Percentiles rank a stretch among this genome's conserved stretches.
Conservation (phyloP, 1,139 yeast species). For the Kodamaea arcana region DNA sequence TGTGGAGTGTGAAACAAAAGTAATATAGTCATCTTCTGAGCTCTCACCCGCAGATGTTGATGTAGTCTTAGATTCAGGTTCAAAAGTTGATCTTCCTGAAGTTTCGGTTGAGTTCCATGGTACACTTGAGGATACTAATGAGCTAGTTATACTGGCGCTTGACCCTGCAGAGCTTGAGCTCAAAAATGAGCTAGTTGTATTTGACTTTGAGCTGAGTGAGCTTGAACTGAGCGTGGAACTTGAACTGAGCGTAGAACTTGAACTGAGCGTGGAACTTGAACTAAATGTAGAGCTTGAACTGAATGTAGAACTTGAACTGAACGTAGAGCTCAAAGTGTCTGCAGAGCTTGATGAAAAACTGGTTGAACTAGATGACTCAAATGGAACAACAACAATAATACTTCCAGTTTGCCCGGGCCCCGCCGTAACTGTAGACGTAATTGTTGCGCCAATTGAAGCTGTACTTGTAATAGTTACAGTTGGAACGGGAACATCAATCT, state of each 20-base stretch:
- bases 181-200: background rate
- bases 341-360: background rate
- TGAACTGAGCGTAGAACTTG: background rate
- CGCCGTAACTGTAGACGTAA: slow-evolving; percentile 9
- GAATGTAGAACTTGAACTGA: background rate
- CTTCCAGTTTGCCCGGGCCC: slow-evolving; percentile 10
- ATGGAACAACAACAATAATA: slow-evolving; percentile 15
- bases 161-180: background rate
- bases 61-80: background rate
- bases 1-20: background rate
- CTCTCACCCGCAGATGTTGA: background rate
- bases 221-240: background rate
- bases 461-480: slow-evolving; percentile 12
- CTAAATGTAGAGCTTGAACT: background rate
- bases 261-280: background rate
- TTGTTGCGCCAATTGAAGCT: slow-evolving; percentile 6
- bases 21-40: background rate
- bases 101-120: no score
- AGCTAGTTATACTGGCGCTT: background rate
- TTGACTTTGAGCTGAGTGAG: background rate
- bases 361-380: background rate
- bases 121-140: no score
- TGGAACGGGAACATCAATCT: slow-evolving; percentile 14
- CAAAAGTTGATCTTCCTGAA: background rate
- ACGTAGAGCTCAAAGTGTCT: background rate